Evolutionary conservation across 352 stramenopile genomes (phyloP).

Genomic region (Pythium phragmiticola): DNA sequence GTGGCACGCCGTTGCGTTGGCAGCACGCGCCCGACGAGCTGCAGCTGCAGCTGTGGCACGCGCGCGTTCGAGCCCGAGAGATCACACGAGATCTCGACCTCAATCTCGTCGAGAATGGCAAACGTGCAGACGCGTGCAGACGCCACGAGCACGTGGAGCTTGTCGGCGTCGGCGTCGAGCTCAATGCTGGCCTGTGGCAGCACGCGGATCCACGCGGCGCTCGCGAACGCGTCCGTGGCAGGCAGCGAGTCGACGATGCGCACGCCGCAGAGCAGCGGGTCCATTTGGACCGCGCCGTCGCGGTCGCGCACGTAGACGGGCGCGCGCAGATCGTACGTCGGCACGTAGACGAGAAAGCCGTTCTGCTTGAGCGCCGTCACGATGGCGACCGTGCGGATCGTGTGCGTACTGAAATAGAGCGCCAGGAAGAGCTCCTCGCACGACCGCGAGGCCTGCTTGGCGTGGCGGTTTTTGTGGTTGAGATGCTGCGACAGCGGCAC

Average conservation of each 20-base stretch:
- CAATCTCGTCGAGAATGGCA: constrained; percentile 67
- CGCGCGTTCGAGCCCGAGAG: constrained; percentile 63
- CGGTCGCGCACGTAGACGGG: constrained; percentile 91
- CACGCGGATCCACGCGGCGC: constrained; percentile 52
- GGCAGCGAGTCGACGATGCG: constrained; percentile 60
- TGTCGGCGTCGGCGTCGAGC: constrained; percentile 30
- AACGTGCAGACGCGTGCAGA: constrained; percentile 42
- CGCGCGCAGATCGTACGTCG: constrained; percentile 89
- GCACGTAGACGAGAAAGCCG: constrained; percentile 92
- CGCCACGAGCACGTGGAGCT: constrained; percentile 32
- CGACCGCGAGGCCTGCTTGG: constrained; percentile 85
- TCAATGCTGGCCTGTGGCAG: constrained; percentile 54
- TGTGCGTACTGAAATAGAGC: constrained; percentile 91
- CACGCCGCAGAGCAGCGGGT: constrained; percentile 69
- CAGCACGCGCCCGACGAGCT: constrained; percentile 53
- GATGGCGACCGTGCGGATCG: constrained; percentile 79
- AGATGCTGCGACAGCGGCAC: constrained; percentile 81
- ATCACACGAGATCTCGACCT: constrained; percentile 82
- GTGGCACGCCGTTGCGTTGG: background rate
- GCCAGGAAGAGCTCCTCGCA: constrained; percentile 92
- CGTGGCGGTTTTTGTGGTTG: constrained; percentile 89
- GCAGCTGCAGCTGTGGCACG: constrained; percentile 69
- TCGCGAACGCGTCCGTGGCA: constrained; percentile 61
- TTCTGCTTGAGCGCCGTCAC: constrained; percentile 91
- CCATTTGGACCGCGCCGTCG: constrained; percentile 82